phyloP scores from a whole-genome alignment of 805 yeast genomes.

The Lipomyces spencermartinsiae region DNA sequence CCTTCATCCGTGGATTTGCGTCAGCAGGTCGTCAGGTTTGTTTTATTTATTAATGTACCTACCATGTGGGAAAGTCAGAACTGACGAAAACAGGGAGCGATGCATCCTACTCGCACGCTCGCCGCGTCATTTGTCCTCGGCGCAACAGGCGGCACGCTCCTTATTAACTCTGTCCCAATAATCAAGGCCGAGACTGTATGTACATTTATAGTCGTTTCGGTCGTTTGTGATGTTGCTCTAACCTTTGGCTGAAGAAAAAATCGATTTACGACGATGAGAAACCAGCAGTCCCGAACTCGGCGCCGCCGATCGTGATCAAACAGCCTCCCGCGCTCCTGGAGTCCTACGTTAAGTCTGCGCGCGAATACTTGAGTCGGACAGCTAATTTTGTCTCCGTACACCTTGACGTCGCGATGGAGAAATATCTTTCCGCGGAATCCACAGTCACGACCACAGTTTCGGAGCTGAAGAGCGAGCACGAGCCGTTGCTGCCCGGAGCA shows the following conservation, averaged over 20 bases:
- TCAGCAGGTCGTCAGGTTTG: slow-evolving; percentile 1
- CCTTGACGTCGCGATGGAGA: slow-evolving; percentile 56
- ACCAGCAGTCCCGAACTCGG: slow-evolving; percentile 12
- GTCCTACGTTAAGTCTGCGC: slow-evolving; percentile 21
- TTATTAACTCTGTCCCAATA: slow-evolving; percentile 1
- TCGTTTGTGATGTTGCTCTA: background rate
- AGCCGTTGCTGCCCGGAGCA: slow-evolving; percentile 73
- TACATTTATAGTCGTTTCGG: background rate
- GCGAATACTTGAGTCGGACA: slow-evolving; percentile 46
- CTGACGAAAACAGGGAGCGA: background rate
- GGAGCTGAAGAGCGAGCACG: slow-evolving; percentile 65
- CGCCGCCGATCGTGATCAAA: slow-evolving; percentile 30
- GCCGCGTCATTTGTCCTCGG: slow-evolving; percentile 4
- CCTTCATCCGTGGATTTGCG: slow-evolving; percentile 4
- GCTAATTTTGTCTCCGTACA: slow-evolving; percentile 30
- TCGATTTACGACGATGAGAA: slow-evolving; percentile 44
- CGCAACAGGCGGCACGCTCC: slow-evolving; percentile 1
- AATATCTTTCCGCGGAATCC: slow-evolving; percentile 66
- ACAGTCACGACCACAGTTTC: slow-evolving; percentile 67
- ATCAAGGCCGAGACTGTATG: slow-evolving; percentile 19
- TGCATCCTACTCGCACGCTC: background rate
- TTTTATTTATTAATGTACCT: background rate
- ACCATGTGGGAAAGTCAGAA: background rate
- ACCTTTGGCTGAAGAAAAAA: slow-evolving; percentile 36
- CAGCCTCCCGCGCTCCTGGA: slow-evolving; percentile 33